Conservation (phyloP, 139 green algal species). For the Coelastrella sp. region DNA sequence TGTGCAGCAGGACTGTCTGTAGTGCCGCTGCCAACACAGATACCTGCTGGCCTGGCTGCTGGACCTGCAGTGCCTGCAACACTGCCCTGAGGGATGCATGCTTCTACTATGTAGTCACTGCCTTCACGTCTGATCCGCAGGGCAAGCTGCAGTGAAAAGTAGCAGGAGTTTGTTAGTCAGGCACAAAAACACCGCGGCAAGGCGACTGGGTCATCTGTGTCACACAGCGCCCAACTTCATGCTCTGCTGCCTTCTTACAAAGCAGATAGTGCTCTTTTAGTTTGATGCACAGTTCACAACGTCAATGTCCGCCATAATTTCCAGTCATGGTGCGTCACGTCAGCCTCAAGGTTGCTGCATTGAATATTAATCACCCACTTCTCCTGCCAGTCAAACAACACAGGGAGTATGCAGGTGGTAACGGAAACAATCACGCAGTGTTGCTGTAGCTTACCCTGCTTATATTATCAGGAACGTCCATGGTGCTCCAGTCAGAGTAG, state of each 20-base stretch:
- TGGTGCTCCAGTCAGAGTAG: conserved; percentile 43
- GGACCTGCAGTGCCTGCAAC: background rate
- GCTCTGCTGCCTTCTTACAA: no score
- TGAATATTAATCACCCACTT: no score
- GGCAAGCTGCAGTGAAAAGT: background rate
- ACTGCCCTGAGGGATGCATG: background rate
- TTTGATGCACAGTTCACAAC: no score
- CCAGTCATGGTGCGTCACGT: no score
- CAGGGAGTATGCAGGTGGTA: no score
- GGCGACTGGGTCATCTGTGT: no score
- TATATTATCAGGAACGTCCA: conserved; percentile 9
- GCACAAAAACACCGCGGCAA: no score
- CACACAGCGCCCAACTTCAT: no score
- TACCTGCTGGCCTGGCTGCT: background rate
- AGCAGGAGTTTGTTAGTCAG: background rate
- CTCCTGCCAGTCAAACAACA: no score
- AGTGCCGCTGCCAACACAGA: background rate
- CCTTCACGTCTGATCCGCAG: conserved; percentile 19
- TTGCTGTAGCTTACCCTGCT: background rate
- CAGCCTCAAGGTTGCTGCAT: no score
- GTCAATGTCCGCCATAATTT: no score
- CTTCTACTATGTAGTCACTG: conserved; percentile 45
- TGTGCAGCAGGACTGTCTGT: background rate
- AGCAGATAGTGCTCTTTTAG: no score
- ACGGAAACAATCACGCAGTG: background rate